These are phyloP conservation scores for Penicillium sp. DNA, from an alignment of 2,329 filamentous ascomycete genomes.

Conservation along the genomic window DNA sequence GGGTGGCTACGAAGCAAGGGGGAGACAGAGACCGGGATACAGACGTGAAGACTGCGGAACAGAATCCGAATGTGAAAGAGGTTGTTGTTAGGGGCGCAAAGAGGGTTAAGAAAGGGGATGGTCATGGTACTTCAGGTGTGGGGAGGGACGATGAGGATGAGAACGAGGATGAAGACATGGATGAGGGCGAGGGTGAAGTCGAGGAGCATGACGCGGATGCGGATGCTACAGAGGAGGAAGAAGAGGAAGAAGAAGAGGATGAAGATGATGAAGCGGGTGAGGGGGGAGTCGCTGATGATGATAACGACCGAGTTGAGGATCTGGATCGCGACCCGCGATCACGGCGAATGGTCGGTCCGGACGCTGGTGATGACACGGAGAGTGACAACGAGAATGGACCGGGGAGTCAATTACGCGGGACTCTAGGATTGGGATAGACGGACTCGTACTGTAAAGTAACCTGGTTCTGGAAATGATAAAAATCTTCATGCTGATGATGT, in stretches of 20 bases:
- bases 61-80: conserved; percentile 27
- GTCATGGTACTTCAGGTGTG: conserved; percentile 28
- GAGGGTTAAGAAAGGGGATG: conserved; percentile 29
- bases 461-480: not conserved
- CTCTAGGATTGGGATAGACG: conserved; percentile 33
- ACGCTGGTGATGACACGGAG: conserved; percentile 38
- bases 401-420: conserved; percentile 37
- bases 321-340: conserved; percentile 35
- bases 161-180: conserved; percentile 35
- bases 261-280: conserved; percentile 28
- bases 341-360: conserved; percentile 34
- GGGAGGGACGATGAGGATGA: conserved; percentile 23
- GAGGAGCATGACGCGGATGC: conserved; percentile 33
- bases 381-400: conserved; percentile 36
- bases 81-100: conserved; percentile 29
- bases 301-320: conserved; percentile 46
- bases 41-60: conserved; percentile 13
- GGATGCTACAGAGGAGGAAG: conserved; percentile 32
- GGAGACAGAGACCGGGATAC: conserved; percentile 27
- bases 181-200: conserved; percentile 29
- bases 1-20: conserved; percentile 21
- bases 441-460: not conserved
- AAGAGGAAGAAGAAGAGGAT: conserved; percentile 32
- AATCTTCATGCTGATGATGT: conserved; percentile 20
- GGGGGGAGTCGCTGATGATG: conserved; percentile 34